Conservation (phyloP, 2,329 filamentous ascomycete genomes). For the Cryphonectria radicalis region DNA sequence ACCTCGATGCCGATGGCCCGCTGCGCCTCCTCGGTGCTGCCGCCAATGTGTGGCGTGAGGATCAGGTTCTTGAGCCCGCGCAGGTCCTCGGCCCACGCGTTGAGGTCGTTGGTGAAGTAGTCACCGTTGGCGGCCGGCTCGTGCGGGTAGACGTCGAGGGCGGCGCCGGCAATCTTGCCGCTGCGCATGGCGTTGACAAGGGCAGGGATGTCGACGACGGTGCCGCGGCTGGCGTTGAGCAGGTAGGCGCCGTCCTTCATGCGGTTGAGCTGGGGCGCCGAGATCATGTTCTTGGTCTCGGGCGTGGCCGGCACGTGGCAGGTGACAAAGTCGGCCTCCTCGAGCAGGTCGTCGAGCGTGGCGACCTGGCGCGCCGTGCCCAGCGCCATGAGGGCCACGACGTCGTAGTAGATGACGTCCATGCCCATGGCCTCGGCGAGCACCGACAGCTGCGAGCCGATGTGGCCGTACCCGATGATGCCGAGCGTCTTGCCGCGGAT, state of each 20-base stretch:
- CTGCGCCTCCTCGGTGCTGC: slow-evolving; percentile 97
- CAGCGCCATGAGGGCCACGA: slow-evolving; percentile 91
- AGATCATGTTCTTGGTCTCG: slow-evolving; percentile 93
- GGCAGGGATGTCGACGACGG: slow-evolving; percentile 90
- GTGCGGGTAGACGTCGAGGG: slow-evolving; percentile 94
- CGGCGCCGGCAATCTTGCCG: slow-evolving; percentile 89
- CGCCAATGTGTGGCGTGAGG: slow-evolving; percentile 94
- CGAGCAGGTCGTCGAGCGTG: slow-evolving; percentile 75
- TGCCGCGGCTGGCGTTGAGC: slow-evolving; percentile 94
- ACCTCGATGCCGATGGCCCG: slow-evolving; percentile 95
- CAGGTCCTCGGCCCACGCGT: slow-evolving; percentile 84
- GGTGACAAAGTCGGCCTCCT: slow-evolving; percentile 86
- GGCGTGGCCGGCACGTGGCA: slow-evolving; percentile 92
- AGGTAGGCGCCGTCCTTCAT: slow-evolving; percentile 96
- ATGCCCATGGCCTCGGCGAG: slow-evolving; percentile 97
- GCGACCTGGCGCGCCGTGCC: slow-evolving; percentile 85
- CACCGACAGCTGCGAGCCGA: slow-evolving; percentile 93
- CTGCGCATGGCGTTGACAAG: slow-evolving; percentile 84
- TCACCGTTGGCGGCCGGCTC: slow-evolving; percentile 94
- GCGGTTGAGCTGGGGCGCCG: slow-evolving; percentile 73
- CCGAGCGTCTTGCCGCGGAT: slow-evolving; percentile 96
- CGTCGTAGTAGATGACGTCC: slow-evolving; percentile 96
- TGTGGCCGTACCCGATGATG: slow-evolving; percentile 96
- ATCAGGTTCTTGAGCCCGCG: slow-evolving; percentile 88
- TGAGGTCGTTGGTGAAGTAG: slow-evolving; percentile 86